These are phyloP conservation scores for Metschnikowia drakensbergensis DNA, from an alignment of 805 yeast species.

Conservation along the genomic window DNA sequence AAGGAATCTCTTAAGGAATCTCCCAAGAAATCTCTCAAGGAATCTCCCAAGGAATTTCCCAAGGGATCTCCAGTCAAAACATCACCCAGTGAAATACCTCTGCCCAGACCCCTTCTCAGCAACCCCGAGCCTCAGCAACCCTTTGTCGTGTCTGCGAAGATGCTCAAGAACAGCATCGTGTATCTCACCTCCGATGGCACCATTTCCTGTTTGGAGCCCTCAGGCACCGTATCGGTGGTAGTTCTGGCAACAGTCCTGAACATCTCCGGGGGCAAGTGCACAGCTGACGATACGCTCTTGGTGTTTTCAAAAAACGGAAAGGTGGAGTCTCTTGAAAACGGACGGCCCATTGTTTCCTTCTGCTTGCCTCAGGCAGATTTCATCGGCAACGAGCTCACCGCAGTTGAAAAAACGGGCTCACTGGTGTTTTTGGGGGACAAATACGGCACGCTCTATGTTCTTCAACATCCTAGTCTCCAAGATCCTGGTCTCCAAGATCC, in stretches of 20 bases:
- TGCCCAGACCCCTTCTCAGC: too few relatives aligned
- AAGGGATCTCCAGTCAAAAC: too few relatives aligned
- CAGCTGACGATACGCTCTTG: slow-evolving; percentile 11
- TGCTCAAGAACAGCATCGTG: neutral
- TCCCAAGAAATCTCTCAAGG: too few relatives aligned
- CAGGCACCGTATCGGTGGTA: neutral
- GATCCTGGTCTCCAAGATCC: too few relatives aligned
- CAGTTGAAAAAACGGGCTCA: slow-evolving; percentile 33
- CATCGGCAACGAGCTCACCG: slow-evolving; percentile 33
- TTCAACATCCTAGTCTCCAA: slow-evolving; percentile 6
- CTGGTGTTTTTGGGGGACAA: slow-evolving; percentile 47
- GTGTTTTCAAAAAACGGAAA: slow-evolving; percentile 23
- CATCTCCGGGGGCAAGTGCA: slow-evolving; percentile 8
- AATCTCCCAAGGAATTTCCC: too few relatives aligned
- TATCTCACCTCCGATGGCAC: neutral
- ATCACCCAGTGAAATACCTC: too few relatives aligned
- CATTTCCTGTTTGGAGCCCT: neutral
- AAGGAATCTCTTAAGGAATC: too few relatives aligned
- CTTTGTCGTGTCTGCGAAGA: neutral
- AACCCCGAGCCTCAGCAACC: neutral
- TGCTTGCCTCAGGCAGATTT: neutral
- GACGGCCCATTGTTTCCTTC: neutral
- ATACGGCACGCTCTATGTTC: slow-evolving; percentile 38
- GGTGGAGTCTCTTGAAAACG: slow-evolving; percentile 8
- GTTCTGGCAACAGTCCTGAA: neutral